phyloP scores from a whole-genome alignment of 768 basidiomycete species.

The Gloeostereum incarnatum region DNA sequence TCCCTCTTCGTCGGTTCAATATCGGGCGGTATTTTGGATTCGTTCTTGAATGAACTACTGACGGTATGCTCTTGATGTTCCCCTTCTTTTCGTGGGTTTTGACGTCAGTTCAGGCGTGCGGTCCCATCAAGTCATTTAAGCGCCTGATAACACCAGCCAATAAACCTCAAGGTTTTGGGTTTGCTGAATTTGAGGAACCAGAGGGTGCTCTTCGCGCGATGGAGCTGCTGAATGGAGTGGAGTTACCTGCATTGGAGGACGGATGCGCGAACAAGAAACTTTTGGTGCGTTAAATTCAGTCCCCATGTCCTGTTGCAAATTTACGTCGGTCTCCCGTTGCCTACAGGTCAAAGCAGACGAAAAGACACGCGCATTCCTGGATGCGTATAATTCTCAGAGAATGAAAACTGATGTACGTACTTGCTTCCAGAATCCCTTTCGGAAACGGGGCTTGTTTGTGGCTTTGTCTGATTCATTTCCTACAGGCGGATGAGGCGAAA shows the following conservation, averaged over 20 bases:
- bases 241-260: slow-evolving; percentile 53
- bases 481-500: slow-evolving; percentile 63
- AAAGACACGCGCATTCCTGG: slow-evolving; percentile 83
- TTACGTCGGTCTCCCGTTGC: slow-evolving; percentile 24
- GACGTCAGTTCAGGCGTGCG: slow-evolving; percentile 65
- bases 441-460: slow-evolving; percentile 1
- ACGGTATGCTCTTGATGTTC: slow-evolving; percentile 39
- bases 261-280: slow-evolving; percentile 55
- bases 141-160: slow-evolving; percentile 88
- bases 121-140: slow-evolving; percentile 83
- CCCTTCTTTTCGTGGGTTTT: background rate
- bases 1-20: slow-evolving; percentile 92
- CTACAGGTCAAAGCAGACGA: slow-evolving; percentile 92
- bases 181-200: slow-evolving; percentile 92
- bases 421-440: no score
- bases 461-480: slow-evolving; percentile 3
- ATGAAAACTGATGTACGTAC: slow-evolving; percentile 73
- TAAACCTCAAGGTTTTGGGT: slow-evolving; percentile 94
- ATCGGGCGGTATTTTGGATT: slow-evolving; percentile 84
- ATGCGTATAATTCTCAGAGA: slow-evolving; percentile 73
- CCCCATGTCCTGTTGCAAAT: slow-evolving; percentile 14
- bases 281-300: slow-evolving; percentile 43
- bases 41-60: slow-evolving; percentile 71
- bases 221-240: slow-evolving; percentile 51
- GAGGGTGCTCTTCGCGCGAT: slow-evolving; percentile 80